These are phyloP conservation scores for Plantago ovata DNA, from an alignment of 257 asterid genomes.

Conservation along the genomic window DNA sequence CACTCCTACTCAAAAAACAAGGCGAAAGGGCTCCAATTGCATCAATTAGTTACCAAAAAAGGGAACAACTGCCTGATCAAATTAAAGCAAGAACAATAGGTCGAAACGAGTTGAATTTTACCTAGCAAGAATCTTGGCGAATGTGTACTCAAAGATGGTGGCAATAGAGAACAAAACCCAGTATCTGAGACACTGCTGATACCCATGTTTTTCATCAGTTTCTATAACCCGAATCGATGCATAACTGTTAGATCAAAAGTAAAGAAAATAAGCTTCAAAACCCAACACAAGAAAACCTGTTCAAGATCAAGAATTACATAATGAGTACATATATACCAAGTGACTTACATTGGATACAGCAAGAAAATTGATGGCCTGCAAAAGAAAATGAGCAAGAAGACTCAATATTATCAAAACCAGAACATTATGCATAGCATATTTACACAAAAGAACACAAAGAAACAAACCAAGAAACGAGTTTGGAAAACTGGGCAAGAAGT, in stretches of 20 bases:
- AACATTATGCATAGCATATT: neutral
- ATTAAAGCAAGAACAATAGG: neutral
- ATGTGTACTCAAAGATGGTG: constrained; percentile 6
- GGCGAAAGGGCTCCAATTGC: no score
- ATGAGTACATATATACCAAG: neutral
- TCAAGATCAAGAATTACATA: neutral
- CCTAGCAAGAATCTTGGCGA: constrained; percentile 16
- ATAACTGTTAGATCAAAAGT: constrained; percentile 1
- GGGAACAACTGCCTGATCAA: no score
- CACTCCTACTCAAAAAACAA: no score
- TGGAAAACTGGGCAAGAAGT: neutral
- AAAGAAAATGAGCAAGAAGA: neutral
- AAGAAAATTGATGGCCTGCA: constrained; percentile 16
- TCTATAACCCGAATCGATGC: constrained; percentile 17
- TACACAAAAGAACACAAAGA: neutral
- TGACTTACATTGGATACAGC: constrained; percentile 14
- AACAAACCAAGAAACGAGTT: constrained; percentile 11
- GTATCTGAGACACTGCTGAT: constrained; percentile 13
- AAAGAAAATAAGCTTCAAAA: neutral
- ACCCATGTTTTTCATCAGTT: constrained; percentile 6
- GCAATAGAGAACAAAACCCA: constrained; percentile 16
- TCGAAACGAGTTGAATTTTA: neutral
- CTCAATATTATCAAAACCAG: neutral
- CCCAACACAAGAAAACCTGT: neutral
- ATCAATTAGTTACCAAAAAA: no score